These are phyloP conservation scores for Gastrolobium villosum DNA, from an alignment of 306 rosid species.

Conservation along the genomic window DNA sequence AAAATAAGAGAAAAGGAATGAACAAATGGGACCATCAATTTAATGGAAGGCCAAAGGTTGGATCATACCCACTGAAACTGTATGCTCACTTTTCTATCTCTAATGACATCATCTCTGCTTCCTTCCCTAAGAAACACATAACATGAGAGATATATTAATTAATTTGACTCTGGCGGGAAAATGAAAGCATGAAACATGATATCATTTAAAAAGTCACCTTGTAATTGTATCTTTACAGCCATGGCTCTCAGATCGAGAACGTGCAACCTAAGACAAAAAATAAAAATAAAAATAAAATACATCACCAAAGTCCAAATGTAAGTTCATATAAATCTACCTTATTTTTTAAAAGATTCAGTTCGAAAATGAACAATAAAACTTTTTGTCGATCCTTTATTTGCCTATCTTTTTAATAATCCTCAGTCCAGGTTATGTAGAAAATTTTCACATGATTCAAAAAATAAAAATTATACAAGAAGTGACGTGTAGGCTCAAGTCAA, in stretches of 20 bases:
- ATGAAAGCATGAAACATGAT: neutral
- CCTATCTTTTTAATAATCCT: no score
- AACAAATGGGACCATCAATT: constrained; percentile 15
- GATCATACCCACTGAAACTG: neutral
- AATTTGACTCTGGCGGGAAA: neutral
- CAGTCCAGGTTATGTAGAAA: no score
- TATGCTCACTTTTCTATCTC: constrained; percentile 70
- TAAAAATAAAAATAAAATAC: neutral
- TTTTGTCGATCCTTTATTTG: no score
- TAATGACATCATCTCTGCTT: constrained; percentile 61
- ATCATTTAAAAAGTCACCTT: constrained; percentile 52
- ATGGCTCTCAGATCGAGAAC: constrained; percentile 60
- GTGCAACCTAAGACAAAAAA: constrained; percentile 51
- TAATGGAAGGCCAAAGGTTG: neutral
- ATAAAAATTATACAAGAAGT: no score
- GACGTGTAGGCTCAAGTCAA: no score
- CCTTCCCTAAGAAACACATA: constrained; percentile 57
- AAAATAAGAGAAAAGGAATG: neutral
- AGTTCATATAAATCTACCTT: no score
- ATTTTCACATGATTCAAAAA: no score
- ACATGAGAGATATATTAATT: neutral
- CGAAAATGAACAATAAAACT: no score
- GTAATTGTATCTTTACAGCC: constrained; percentile 64
- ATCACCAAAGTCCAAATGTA: no score
- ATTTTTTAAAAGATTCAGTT: no score